phyloP scores from a whole-genome alignment of 768 basidiomycete species.

The Tephrocybe sp. region DNA sequence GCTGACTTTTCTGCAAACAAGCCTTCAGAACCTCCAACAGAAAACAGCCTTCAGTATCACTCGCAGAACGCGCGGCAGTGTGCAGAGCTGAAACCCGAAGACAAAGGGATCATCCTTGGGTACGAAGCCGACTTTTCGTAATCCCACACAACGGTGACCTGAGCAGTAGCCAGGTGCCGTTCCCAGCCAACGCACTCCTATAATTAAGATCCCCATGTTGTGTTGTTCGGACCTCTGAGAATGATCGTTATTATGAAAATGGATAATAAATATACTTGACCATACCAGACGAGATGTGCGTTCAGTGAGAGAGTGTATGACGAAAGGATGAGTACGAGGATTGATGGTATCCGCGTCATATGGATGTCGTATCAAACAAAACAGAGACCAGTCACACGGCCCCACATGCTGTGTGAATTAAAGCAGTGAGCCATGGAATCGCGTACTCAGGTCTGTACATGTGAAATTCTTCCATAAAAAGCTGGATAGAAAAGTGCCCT shows the following conservation, averaged over 20 bases:
- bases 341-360: slow-evolving; percentile 40
- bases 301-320: slow-evolving; percentile 31
- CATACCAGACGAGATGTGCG: slow-evolving; percentile 34
- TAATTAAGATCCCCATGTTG: slow-evolving; percentile 27
- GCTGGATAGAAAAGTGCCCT: too few species aligned
- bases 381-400: too few species aligned
- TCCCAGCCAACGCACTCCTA: slow-evolving; percentile 40
- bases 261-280: slow-evolving; percentile 25
- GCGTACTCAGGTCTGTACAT: too few species aligned
- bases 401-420: too few species aligned
- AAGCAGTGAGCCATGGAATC: too few species aligned
- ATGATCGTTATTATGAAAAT: slow-evolving; percentile 28
- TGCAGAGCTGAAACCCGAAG: slow-evolving; percentile 23
- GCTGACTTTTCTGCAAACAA: too few species aligned
- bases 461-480: too few species aligned
- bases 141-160: slow-evolving; percentile 13
- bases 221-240: slow-evolving; percentile 12
- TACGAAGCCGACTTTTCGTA: slow-evolving; percentile 27
- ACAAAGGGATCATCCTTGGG: slow-evolving; percentile 19
- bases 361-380: too few species aligned
- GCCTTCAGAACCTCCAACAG: too few species aligned
- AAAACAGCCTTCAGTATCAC: slow-evolving; percentile 21
- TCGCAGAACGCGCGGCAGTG: slow-evolving; percentile 8
- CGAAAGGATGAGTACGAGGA: slow-evolving; percentile 28
- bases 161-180: slow-evolving; percentile 16